phyloP scores from a whole-genome alignment of 768 basidiomycete species.

The Mycena kentingensis region DNA sequence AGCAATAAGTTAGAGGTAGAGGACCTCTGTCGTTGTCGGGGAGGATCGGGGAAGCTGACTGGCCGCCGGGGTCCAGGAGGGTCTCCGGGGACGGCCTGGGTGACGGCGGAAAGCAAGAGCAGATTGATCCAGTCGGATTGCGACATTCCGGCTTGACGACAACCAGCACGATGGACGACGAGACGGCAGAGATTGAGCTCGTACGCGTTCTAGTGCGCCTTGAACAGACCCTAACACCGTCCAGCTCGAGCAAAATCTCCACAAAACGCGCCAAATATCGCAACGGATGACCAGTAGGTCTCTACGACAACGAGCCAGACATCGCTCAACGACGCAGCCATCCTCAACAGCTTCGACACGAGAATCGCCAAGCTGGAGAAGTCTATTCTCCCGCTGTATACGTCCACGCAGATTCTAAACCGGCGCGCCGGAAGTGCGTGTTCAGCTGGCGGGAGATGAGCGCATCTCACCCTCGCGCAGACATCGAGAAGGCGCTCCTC shows the following conservation, averaged over 20 bases:
- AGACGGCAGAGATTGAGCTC: constrained; percentile 58
- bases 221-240: background rate
- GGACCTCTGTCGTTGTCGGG: too few relatives aligned
- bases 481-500: constrained; percentile 76
- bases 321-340: constrained; percentile 53
- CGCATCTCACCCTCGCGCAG: constrained; percentile 37
- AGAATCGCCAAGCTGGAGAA: constrained; percentile 83
- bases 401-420: constrained; percentile 74
- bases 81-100: too few relatives aligned
- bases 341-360: constrained; percentile 82
- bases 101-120: too few relatives aligned
- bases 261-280: constrained; percentile 83
- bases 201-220: constrained; percentile 29
- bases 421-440: constrained; percentile 69
- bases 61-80: too few relatives aligned
- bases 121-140: too few relatives aligned
- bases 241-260: constrained; percentile 86
- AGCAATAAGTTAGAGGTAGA: too few relatives aligned
- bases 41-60: too few relatives aligned
- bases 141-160: too few relatives aligned
- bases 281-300: constrained; percentile 81
- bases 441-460: background rate
- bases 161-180: constrained; percentile 35
- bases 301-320: background rate
- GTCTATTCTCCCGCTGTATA: constrained; percentile 81